Percentiles rank a stretch among this genome's conserved stretches.
Conservation (phyloP, 2,329 filamentous ascomycete species). For the Aspergillus clavatus region DNA sequence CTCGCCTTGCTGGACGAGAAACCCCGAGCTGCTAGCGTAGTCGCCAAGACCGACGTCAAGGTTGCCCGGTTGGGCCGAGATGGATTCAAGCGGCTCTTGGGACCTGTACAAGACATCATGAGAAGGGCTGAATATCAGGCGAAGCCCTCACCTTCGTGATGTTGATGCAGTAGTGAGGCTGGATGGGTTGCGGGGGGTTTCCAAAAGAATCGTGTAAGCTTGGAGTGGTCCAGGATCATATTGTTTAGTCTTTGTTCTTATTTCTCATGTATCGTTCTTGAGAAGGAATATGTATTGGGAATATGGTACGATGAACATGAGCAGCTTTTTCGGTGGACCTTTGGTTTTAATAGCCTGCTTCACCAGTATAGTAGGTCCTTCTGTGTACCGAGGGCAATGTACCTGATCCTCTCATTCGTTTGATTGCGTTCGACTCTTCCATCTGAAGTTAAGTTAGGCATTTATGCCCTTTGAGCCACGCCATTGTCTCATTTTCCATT, state of each 20-base stretch:
- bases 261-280: not conserved
- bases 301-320: not conserved
- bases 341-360: not conserved
- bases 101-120: conserved; percentile 93
- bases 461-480: too few relatives aligned
- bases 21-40: conserved; percentile 82
- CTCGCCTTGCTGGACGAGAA: conserved; percentile 89
- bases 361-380: not conserved
- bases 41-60: conserved; percentile 82
- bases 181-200: not conserved
- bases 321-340: not conserved
- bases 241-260: not conserved
- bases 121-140: conserved; percentile 54
- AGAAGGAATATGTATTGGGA: not conserved
- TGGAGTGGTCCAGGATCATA: conserved; percentile 3
- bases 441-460: too few relatives aligned
- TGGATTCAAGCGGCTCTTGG: conserved; percentile 88
- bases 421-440: too few relatives aligned
- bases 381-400: too few relatives aligned
- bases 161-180: conserved; percentile 16
- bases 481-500: too few relatives aligned
- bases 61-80: conserved; percentile 88
- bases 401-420: too few relatives aligned
- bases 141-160: conserved; percentile 23
- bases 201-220: conserved; percentile 1